A percentile compares a stretch with the other conserved stretches of the same genome.
These are phyloP conservation scores for Clavariopsis aquatica DNA, from an alignment of 495 filamentous ascomycete species.

Conservation along the genomic window DNA sequence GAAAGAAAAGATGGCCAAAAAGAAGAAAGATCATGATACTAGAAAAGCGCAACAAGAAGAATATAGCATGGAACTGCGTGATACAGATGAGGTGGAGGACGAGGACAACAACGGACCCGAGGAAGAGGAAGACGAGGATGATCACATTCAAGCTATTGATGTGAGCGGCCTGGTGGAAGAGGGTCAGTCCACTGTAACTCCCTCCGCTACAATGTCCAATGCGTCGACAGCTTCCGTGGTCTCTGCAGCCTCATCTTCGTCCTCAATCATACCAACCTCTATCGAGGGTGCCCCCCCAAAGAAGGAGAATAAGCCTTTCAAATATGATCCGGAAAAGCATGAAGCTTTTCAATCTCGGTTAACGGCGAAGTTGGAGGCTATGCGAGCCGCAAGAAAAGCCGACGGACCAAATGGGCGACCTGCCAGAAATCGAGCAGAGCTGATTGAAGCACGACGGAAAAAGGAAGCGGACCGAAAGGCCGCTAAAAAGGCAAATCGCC, in stretches of 20 bases:
- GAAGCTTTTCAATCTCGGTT: slow-evolving; percentile 73
- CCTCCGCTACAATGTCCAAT: slow-evolving; percentile 37
- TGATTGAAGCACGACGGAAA: slow-evolving; percentile 82
- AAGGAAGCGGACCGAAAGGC: slow-evolving; percentile 83
- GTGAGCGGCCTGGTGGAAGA: slow-evolving; percentile 41
- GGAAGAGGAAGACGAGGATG: slow-evolving; percentile 8
- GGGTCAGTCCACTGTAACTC: slow-evolving; percentile 19
- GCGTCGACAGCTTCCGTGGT: slow-evolving; percentile 43
- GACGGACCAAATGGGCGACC: slow-evolving; percentile 76
- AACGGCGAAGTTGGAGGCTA: slow-evolving; percentile 73
- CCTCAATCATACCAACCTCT: slow-evolving; percentile 38
- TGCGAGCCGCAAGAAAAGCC: slow-evolving; percentile 79
- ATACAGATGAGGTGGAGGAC: slow-evolving; percentile 6
- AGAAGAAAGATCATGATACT: slow-evolving; percentile 42
- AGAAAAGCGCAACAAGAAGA: slow-evolving; percentile 34
- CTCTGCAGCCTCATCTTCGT: slow-evolving; percentile 30
- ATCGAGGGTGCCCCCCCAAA: slow-evolving; percentile 47
- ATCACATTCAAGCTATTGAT: slow-evolving; percentile 39
- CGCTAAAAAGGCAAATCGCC: slow-evolving; percentile 79
- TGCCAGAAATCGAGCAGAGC: slow-evolving; percentile 78
- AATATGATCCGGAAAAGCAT: slow-evolving; percentile 54
- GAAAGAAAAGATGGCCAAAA: slow-evolving; percentile 51
- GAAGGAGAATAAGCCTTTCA: slow-evolving; percentile 46
- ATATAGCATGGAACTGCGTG: not conserved
- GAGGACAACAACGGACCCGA: slow-evolving; percentile 9